Percentiles rank a stretch among this genome's conserved stretches.
These are phyloP conservation scores for Esteya vermicola DNA, from an alignment of 2,329 filamentous ascomycete genomes.

Conservation along the genomic window DNA sequence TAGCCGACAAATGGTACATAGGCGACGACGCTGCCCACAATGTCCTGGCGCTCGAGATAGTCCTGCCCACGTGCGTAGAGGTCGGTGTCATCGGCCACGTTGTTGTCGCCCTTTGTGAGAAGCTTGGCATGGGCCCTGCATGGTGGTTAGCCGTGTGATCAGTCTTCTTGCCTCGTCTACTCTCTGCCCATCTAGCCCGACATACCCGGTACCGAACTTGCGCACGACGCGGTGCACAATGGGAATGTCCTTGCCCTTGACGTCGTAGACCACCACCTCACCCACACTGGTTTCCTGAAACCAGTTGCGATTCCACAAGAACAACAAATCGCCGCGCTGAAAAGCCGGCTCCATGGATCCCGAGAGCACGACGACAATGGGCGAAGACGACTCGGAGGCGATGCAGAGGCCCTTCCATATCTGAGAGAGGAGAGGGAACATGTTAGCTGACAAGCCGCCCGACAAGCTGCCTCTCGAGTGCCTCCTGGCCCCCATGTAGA, in stretches of 20 bases:
- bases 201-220: constrained; percentile 47
- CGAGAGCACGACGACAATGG: constrained; percentile 72
- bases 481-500: too few relatives aligned
- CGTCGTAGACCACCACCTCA: constrained; percentile 54
- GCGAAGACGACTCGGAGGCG: constrained; percentile 57
- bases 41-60: constrained; percentile 74
- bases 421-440: too few relatives aligned
- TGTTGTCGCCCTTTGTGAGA: constrained; percentile 97
- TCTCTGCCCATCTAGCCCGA: background rate
- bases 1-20: constrained; percentile 95
- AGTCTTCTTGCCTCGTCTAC: background rate
- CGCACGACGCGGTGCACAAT: constrained; percentile 90
- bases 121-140: constrained; percentile 48
- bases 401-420: constrained; percentile 85
- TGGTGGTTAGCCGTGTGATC: background rate
- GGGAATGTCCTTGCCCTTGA: constrained; percentile 86
- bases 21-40: constrained; percentile 77
- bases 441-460: too few relatives aligned
- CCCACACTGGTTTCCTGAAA: constrained; percentile 37
- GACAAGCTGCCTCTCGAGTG: too few relatives aligned
- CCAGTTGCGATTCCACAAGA: constrained; percentile 61
- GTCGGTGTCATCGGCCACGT: constrained; percentile 83
- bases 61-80: constrained; percentile 68
- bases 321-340: constrained; percentile 61
- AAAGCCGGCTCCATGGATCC: constrained; percentile 79